Percentiles rank a stretch among this genome's conserved stretches.
Conservation (phyloP, 2,329 filamentous ascomycete species). For the Fusarium tupiense region DNA sequence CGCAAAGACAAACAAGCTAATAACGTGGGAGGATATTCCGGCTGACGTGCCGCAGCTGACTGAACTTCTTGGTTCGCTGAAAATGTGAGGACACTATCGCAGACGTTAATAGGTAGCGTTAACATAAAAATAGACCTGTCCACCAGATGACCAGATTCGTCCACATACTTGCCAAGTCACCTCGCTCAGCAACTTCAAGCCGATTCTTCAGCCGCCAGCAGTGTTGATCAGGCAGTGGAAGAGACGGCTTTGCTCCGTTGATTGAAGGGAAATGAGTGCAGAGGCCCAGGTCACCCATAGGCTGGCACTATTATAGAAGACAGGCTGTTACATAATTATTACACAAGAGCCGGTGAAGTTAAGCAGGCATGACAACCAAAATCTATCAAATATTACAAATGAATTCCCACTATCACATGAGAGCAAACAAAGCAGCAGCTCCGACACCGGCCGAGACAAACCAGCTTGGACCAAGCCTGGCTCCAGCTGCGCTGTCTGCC, state of each 20-base stretch:
- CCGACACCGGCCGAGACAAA: conserved; percentile 1
- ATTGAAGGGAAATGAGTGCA: background rate
- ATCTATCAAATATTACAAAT: background rate
- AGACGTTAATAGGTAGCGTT: background rate
- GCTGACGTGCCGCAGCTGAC: conserved; percentile 7
- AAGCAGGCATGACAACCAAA: background rate
- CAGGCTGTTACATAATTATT: background rate
- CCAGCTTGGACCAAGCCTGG: background rate
- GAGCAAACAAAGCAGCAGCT: background rate
- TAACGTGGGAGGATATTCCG: conserved; percentile 9
- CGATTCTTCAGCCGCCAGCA: background rate
- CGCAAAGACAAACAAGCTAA: background rate
- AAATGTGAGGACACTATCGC: background rate
- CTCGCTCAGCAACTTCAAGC: fast-evolving
- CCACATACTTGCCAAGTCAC: fast-evolving
- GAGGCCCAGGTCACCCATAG: background rate
- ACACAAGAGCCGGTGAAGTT: fast-evolving
- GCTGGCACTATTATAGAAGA: too few relatives aligned
- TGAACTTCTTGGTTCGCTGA: background rate
- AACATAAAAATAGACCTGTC: background rate
- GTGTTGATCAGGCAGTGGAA: fast-evolving
- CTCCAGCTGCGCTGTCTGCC: background rate
- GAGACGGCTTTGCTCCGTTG: fast-evolving
- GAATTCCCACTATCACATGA: background rate
- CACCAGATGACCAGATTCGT: background rate